Conservation (phyloP, 345 rosid genomes). For the Bruguiera gymnorhiza region DNA sequence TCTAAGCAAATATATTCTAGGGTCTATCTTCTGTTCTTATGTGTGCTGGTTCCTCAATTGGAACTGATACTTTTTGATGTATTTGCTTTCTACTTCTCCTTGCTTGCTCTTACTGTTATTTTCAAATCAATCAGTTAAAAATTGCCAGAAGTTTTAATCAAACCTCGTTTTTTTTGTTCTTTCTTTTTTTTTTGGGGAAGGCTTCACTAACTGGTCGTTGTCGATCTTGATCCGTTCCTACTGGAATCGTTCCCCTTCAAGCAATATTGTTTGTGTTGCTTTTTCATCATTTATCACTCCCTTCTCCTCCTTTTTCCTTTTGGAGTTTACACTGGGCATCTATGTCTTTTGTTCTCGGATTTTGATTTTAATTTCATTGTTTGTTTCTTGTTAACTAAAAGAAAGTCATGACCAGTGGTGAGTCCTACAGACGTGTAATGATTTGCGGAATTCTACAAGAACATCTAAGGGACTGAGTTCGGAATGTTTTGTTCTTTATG, state of each 20-base stretch:
- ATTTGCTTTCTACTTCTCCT: too few species aligned
- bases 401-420: conserved; percentile 43
- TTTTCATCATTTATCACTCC: not conserved
- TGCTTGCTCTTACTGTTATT: too few species aligned
- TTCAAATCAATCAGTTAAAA: too few species aligned
- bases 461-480: conserved; percentile 98
- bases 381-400: not conserved
- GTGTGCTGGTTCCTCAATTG: too few species aligned
- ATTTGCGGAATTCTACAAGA: conserved; percentile 57
- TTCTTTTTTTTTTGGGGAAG: too few species aligned
- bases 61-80: too few species aligned
- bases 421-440: conserved; percentile 92
- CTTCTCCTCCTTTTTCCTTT: not conserved
- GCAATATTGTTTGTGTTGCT: conserved; percentile 63
- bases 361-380: too few species aligned
- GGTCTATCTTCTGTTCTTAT: too few species aligned
- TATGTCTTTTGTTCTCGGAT: conserved; percentile 18
- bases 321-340: conserved; percentile 38
- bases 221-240: conserved; percentile 57
- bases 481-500: not conserved
- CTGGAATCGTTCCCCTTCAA: conserved; percentile 85
- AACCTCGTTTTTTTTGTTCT: too few species aligned
- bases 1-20: too few species aligned
- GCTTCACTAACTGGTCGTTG: conserved; percentile 72
- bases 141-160: too few species aligned